Evolutionary conservation across 2,329 filamentous ascomycete genomes (phyloP), one percentile per base, ranked within the genome.

Genomic region (Arthroderma sp.): DNA sequence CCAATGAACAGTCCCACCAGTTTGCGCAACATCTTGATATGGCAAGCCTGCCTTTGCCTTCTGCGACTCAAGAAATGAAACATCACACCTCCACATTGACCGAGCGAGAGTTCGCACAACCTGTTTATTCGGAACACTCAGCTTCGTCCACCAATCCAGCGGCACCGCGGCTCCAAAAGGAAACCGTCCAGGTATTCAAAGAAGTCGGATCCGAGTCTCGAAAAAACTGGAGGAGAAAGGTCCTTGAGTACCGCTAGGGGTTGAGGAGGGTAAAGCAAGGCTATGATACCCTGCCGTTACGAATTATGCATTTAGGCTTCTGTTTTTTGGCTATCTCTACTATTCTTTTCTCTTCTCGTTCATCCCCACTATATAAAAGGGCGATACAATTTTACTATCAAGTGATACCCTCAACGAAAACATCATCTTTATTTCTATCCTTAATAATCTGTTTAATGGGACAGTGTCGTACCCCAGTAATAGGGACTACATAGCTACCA

Each of bases 191-290:
- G 54, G 59, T 68, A 51, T 63, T 71, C 59, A 63, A 61, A 9
- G 64, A 69, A 52, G 62, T 60, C 23, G 69, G 70, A 55, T 44
- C 54, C 15, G 23, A 23, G 21, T 33, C 54, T 41, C 61, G 59
- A 19, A 63, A 69, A 15, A 69, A 68, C 8, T 73, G 68, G 66
- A 66, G 64, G 59, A 64, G 71, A 23, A 63, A 67, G 44, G 66
- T 72, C 51, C 60, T 72, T 9, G 70, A 73, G 56, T 73, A 71
- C 59, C 66, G 61, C 39, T 72, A 62, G 47, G n/a, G n/a, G n/a
- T 28, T 2, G 23, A 6, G 4, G 5, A 23, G 8, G 1, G 21
- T 23, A 23, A 44, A 44, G 41, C 41, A 23, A 21, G 13, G n/a
- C n/a, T n/a, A n/a, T n/a, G n/a, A n/a, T 38, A 38, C 28, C 28